These are phyloP conservation scores for Dictyophora rubrovolvata DNA, from an alignment of 768 basidiomycete species.

Conservation along the genomic window DNA sequence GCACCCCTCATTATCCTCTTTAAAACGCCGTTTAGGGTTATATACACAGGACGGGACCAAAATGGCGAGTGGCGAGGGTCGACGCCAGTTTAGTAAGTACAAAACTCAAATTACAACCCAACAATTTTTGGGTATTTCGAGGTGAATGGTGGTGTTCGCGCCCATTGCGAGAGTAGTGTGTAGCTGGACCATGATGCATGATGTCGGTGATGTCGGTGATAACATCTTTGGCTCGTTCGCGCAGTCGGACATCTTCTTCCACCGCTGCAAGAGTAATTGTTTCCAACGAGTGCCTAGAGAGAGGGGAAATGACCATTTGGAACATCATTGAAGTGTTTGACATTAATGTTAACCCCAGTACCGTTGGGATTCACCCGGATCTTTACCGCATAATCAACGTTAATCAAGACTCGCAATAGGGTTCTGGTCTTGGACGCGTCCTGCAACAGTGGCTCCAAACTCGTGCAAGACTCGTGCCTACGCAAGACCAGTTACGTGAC, in stretches of 20 bases:
- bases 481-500: not conserved
- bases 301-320: not conserved
- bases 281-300: conserved; percentile 42
- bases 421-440: conserved; percentile 47
- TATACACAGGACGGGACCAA: no score
- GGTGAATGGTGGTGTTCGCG: conserved; percentile 85
- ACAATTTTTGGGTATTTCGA: conserved; percentile 70
- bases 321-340: conserved; percentile 79
- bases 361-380: conserved; percentile 94
- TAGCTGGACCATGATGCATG: no score
- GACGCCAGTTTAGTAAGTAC: no score
- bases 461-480: no score
- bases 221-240: conserved; percentile 65
- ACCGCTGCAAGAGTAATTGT: conserved; percentile 51
- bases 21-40: no score
- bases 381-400: conserved; percentile 96
- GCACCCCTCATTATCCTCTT: no score
- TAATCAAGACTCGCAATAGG: conserved; percentile 84
- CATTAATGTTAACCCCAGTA: conserved; percentile 92
- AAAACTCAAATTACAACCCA: no score
- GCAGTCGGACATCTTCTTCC: conserved; percentile 90
- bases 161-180: conserved; percentile 97
- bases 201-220: conserved; percentile 87
- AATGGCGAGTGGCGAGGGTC: no score
- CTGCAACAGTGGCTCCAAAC: no score